Evolutionary conservation across 1,139 yeast species (phyloP), one percentile per base, ranked within the genome.

Genomic region (Nakaseomyces uthaithaninus): DNA sequence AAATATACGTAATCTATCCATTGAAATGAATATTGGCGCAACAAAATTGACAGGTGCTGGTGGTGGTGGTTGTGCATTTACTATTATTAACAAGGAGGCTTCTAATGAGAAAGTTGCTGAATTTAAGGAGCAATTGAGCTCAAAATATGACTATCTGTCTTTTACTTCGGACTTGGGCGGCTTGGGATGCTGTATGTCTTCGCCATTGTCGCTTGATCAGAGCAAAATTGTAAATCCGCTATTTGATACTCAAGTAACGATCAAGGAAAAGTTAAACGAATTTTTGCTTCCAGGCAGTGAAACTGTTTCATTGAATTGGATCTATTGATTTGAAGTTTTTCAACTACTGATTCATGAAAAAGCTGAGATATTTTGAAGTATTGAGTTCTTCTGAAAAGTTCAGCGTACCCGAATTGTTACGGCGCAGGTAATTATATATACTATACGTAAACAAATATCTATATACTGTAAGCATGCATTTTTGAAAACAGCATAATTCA

Each of bases 31-130:
- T 2, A 63, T 91, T 26, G 99, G 99, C 5, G 79, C 84, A 45
- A 89, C 99, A 1, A 91, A 91, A 61, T 71, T 91, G 45, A 91
- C 98, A 0, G 99, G 99, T 33, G 98, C 98, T 0, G 99, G 99
- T 19, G 98, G 98, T 15, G 99, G 99, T 35, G 99, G 99, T 1
- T 91, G 99, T 66, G 95, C 96, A 15, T 81, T 93, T 42, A 91
- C 97, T 0, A 66, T 91, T 39, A 69, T 89, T 10, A 68, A 75
- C 38, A 80, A 75, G 38, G 69, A 68, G 9, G 67, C 66, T 3
- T 57, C 60, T 1, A 63, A 62, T 7, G 69, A 69, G 1, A 63
- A 64, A 10, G 51, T 71, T 9, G 50, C 48, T 2, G 48, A 57
- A 12, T 60, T 71, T 45, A 59, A 58, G 12, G 42, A 51, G 3